Conservation (phyloP, 2,329 filamentous ascomycete genomes). For the Aciculosporium take region DNA sequence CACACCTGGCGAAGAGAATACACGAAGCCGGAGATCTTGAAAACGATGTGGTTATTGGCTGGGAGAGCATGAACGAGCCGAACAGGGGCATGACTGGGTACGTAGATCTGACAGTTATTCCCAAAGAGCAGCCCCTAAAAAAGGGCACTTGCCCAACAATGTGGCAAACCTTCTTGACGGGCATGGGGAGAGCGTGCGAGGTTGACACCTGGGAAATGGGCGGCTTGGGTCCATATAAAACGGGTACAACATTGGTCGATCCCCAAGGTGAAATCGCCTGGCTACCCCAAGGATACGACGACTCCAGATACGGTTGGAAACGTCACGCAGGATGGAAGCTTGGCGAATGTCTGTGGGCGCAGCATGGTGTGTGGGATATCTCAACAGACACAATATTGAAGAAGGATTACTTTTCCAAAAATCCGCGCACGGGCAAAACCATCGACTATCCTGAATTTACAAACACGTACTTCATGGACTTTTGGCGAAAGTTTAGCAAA, state of each 20-base stretch:
- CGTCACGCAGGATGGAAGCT: slow-evolving; percentile 79
- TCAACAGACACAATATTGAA: slow-evolving; percentile 59
- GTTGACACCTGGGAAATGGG: slow-evolving; percentile 90
- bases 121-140: slow-evolving; percentile 75
- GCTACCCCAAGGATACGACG: slow-evolving; percentile 71
- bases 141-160: slow-evolving; percentile 88
- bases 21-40: slow-evolving; percentile 82
- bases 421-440: slow-evolving; percentile 56
- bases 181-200: slow-evolving; percentile 82
- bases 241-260: slow-evolving; percentile 69
- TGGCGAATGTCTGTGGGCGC: slow-evolving; percentile 92
- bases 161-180: slow-evolving; percentile 85
- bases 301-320: slow-evolving; percentile 79
- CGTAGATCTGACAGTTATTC: slow-evolving; percentile 66
- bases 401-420: slow-evolving; percentile 78
- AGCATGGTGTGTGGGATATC: slow-evolving; percentile 91
- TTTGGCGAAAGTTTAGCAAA: slow-evolving; percentile 63
- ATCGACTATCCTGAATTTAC: slow-evolving; percentile 79
- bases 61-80: slow-evolving; percentile 94
- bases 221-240: slow-evolving; percentile 80
- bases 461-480: slow-evolving; percentile 80
- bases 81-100: slow-evolving; percentile 78
- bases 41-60: slow-evolving; percentile 77
- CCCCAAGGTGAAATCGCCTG: slow-evolving; percentile 76
- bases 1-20: slow-evolving; percentile 69